A percentile compares a stretch with the other conserved stretches of the same genome.
These are phyloP conservation scores for Kuraishia borneana DNA, from an alignment of 805 yeast species.

Conservation along the genomic window DNA sequence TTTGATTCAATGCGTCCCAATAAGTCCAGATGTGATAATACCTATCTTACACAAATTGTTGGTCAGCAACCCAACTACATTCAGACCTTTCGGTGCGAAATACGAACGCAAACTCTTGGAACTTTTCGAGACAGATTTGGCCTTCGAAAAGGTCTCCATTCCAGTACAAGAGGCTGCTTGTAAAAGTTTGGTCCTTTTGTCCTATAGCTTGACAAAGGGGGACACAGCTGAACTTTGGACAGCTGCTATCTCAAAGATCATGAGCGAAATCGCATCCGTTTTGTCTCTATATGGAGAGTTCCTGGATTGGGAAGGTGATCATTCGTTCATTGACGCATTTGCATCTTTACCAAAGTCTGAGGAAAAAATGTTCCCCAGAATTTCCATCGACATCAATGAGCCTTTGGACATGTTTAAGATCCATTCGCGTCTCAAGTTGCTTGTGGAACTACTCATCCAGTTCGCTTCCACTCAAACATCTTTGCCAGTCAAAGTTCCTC, in stretches of 20 bases:
- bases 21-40: constrained; percentile 25
- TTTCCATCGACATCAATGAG: constrained; percentile 48
- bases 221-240: constrained; percentile 36
- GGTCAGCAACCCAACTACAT: constrained; percentile 59
- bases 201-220: constrained; percentile 43
- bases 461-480: constrained; percentile 45
- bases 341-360: constrained; percentile 15
- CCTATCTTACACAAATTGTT: constrained; percentile 32
- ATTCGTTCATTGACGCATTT: constrained; percentile 26
- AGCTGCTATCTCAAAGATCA: constrained; percentile 30
- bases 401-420: constrained; percentile 40
- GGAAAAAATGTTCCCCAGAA: constrained; percentile 28
- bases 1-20: constrained; percentile 33
- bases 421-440: constrained; percentile 35
- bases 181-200: constrained; percentile 39
- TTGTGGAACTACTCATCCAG: constrained; percentile 32
- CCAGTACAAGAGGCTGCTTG: constrained; percentile 26
- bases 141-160: constrained; percentile 1
- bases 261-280: constrained; percentile 45
- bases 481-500: constrained; percentile 39
- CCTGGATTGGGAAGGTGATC: constrained; percentile 45
- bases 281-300: constrained; percentile 47
- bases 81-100: constrained; percentile 66
- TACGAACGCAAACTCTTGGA: constrained; percentile 33
- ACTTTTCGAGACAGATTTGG: constrained; percentile 20